These are phyloP conservation scores for Lipomyces kockii DNA, from an alignment of 805 yeast species.

Conservation along the genomic window DNA sequence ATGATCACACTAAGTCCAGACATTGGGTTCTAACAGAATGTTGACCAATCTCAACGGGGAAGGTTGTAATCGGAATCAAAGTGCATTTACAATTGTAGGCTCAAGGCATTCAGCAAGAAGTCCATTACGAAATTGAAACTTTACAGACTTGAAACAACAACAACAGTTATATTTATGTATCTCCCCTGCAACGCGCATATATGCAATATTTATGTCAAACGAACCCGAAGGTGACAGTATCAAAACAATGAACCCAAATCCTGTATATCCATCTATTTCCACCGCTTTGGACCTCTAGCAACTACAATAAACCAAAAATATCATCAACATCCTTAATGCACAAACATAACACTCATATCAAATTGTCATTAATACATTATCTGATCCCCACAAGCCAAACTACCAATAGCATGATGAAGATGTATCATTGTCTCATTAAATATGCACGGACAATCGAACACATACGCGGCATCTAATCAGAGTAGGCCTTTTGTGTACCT, in stretches of 20 bases:
- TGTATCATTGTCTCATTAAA: background rate
- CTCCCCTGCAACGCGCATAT: background rate
- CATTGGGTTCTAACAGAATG: too few species aligned
- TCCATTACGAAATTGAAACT: too few species aligned
- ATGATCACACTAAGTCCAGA: background rate
- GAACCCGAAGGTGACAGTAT: background rate
- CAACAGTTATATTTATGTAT: background rate
- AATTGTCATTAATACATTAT: background rate
- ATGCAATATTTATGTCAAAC: background rate
- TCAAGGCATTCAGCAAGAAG: too few species aligned
- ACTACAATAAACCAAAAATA: background rate
- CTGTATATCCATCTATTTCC: background rate
- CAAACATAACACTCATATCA: background rate
- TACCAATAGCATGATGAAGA: background rate
- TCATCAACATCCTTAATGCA: background rate
- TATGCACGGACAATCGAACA: background rate
- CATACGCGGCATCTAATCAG: conserved; percentile 13
- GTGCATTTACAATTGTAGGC: too few species aligned
- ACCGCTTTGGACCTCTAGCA: background rate
- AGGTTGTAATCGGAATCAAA: too few species aligned
- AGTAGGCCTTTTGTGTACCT: conserved; percentile 26
- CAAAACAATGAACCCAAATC: background rate
- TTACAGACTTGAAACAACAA: too few species aligned
- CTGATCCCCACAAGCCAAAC: background rate
- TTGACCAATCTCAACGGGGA: too few species aligned